These are phyloP conservation scores for Trichosporon faecale DNA, from an alignment of 1,284 basidiomycete genomes.

Conservation along the genomic window DNA sequence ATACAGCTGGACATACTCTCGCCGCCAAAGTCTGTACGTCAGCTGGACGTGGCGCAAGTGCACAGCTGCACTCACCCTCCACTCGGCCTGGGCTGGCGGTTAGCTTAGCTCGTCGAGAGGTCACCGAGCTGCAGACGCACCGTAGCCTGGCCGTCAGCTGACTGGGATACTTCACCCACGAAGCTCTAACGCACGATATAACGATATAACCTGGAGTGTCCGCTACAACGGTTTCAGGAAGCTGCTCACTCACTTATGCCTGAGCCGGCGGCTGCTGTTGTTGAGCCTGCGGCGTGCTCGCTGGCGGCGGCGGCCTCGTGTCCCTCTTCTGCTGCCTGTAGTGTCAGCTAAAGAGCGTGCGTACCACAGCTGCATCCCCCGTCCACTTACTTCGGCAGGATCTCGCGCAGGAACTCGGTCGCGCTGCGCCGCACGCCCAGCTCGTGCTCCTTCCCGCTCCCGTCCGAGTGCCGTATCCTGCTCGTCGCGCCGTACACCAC, in stretches of 20 bases:
- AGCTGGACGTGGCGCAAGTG: no score
- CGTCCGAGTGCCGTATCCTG: constrained; percentile 75
- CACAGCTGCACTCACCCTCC: neutral
- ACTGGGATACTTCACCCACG: no score
- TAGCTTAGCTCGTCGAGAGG: neutral
- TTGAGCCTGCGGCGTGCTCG: neutral
- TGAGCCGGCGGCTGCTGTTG: neutral
- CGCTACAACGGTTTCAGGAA: neutral
- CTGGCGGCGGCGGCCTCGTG: neutral
- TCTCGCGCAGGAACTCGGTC: constrained; percentile 82
- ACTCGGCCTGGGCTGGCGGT: neutral
- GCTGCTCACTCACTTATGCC: neutral
- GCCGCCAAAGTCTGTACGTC: neutral
- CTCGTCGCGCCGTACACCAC: constrained; percentile 75
- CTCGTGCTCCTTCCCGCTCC: constrained; percentile 77
- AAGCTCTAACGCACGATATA: no score
- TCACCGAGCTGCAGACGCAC: neutral
- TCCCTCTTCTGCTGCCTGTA: neutral
- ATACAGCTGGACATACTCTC: neutral
- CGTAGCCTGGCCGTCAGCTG: neutral
- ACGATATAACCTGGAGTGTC: neutral
- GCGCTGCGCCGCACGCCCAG: constrained; percentile 79
- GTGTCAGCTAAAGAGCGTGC: neutral
- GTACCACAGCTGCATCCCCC: neutral
- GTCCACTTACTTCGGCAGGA: constrained; percentile 68